Evolutionary conservation across 768 basidiomycete species (phyloP).

Genomic region (Collybia mongolica): DNA sequence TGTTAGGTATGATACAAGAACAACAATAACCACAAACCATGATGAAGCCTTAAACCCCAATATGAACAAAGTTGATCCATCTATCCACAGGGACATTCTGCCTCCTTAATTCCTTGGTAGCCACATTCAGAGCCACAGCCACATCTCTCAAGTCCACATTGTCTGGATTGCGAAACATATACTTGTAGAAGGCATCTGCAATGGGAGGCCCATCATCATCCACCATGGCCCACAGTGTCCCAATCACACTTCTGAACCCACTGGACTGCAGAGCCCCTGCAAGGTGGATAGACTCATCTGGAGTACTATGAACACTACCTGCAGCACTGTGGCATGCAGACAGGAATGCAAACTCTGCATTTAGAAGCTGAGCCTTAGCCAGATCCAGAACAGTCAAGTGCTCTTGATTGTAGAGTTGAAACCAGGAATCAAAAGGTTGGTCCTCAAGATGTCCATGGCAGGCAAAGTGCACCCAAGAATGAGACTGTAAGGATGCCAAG

Average conservation of each 20-base stretch:
- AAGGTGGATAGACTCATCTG: constrained; percentile 31
- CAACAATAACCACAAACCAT: no score
- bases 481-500: constrained; percentile 10
- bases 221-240: constrained; percentile 41
- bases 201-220: constrained; percentile 32
- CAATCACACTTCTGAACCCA: constrained; percentile 30
- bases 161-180: constrained; percentile 12
- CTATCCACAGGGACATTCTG: not conserved
- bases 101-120: not conserved
- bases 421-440: constrained; percentile 14
- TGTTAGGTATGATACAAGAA: no score
- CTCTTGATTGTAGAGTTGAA: constrained; percentile 8
- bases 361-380: constrained; percentile 1
- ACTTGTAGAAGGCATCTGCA: constrained; percentile 29
- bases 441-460: constrained; percentile 20
- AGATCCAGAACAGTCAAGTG: constrained; percentile 9
- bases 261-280: constrained; percentile 35
- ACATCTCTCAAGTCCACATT: not conserved
- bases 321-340: constrained; percentile 14
- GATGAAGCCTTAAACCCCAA: not conserved
- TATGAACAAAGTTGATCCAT: constrained; percentile 2
- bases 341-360: constrained; percentile 16
- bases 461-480: constrained; percentile 22
- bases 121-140: not conserved
- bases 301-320: constrained; percentile 1